These are phyloP conservation scores for Rhodamnia argentea DNA, from an alignment of 345 rosid genomes.

Conservation along the genomic window DNA sequence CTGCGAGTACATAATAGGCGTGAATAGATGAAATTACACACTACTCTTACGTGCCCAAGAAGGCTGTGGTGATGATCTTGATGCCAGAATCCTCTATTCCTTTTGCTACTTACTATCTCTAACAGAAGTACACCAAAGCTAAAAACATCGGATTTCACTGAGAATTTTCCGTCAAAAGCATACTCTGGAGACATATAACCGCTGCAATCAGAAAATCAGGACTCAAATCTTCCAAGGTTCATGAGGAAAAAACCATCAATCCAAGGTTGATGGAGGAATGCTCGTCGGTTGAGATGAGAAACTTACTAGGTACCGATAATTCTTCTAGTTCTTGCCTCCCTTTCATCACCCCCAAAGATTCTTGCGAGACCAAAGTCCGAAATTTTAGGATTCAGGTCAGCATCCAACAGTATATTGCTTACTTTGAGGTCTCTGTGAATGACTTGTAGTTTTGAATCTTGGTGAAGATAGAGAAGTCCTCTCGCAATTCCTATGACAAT, in stretches of 20 bases:
- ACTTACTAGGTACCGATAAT: neutral
- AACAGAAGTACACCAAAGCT: conserved; percentile 37
- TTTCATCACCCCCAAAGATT: neutral
- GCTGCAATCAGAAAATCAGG: neutral
- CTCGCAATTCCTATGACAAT: neutral
- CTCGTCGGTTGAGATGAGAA: neutral
- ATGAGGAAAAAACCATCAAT: neutral
- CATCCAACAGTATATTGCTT: neutral
- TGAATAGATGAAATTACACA: too few relatives aligned
- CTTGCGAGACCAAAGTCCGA: neutral
- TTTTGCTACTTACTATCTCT: conserved; percentile 36
- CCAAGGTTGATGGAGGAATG: neutral
- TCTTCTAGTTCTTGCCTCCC: neutral
- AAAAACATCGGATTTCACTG: conserved; percentile 33
- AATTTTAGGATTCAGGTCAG: neutral
- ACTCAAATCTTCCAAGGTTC: neutral
- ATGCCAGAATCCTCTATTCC: conserved; percentile 30
- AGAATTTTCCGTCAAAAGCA: conserved; percentile 29
- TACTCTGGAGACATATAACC: neutral
- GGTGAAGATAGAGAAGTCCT: neutral
- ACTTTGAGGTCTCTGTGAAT: neutral
- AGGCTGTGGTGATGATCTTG: conserved; percentile 7
- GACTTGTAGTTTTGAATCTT: neutral
- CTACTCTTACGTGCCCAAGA: conserved; percentile 15
- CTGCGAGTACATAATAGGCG: neutral